Conservation (phyloP, 257 asterid species). For the Lithospermum erythrorhizon region DNA sequence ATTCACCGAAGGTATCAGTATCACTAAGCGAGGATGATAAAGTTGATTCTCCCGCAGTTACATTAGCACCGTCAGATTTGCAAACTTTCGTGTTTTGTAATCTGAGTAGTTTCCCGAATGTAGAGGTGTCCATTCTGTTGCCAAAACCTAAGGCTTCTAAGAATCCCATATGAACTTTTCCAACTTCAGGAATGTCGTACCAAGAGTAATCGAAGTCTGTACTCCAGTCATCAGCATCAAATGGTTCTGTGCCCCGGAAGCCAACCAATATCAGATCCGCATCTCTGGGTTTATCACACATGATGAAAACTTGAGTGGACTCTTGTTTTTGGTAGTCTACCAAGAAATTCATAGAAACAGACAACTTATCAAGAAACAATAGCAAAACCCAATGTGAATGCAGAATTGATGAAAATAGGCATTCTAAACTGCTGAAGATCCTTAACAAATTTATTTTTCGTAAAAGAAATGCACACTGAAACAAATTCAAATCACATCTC, state of each 20-base stretch:
- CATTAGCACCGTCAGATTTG: slow-evolving; percentile 12
- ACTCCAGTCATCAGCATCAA: slow-evolving; percentile 91
- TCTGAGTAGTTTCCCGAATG: slow-evolving; percentile 38
- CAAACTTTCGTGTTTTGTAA: slow-evolving; percentile 1
- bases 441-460: not conserved
- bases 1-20: slow-evolving; percentile 12
- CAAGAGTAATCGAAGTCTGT: slow-evolving; percentile 95
- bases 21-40: slow-evolving; percentile 9
- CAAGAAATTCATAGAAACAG: slow-evolving; percentile 6
- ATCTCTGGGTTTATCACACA: slow-evolving; percentile 63
- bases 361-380: not conserved
- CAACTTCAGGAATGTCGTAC: slow-evolving; percentile 77
- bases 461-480: not conserved
- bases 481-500: slow-evolving; percentile 4
- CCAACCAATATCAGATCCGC: slow-evolving; percentile 65
- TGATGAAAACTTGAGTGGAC: slow-evolving; percentile 81
- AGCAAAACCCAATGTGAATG: not conserved
- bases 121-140: slow-evolving; percentile 41
- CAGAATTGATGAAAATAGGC: not conserved
- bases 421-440: not conserved
- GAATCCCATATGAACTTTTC: slow-evolving; percentile 97
- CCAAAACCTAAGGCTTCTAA: slow-evolving; percentile 94
- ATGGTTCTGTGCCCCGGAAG: slow-evolving; percentile 95
- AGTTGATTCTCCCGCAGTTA: slow-evolving; percentile 12
- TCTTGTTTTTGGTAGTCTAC: slow-evolving; percentile 64